Evolutionary conservation across 2,329 filamentous ascomycete species (phyloP).

Genomic region (Clonostachys rhizophaga): DNA sequence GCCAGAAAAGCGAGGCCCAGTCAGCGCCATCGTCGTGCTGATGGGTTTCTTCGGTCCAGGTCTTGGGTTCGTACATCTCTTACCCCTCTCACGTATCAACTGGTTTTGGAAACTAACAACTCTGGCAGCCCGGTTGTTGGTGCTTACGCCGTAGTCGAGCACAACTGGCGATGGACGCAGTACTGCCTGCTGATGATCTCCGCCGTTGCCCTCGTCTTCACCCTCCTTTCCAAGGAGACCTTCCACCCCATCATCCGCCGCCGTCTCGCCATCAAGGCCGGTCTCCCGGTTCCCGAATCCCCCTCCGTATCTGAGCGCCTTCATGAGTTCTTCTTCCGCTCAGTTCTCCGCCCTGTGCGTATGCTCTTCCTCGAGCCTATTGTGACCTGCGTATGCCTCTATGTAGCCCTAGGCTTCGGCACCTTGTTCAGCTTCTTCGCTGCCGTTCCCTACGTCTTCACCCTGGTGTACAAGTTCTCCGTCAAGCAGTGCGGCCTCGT

Average conservation of each 20-base stretch:
- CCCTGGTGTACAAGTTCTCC: conserved; percentile 35
- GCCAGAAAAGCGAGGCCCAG: conserved; percentile 26
- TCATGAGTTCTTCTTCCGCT: conserved; percentile 29
- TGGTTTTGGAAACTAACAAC: not conserved
- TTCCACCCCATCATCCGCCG: conserved; percentile 47
- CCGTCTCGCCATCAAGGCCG: conserved; percentile 27
- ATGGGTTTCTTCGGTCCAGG: conserved; percentile 49
- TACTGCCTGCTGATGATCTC: conserved; percentile 40
- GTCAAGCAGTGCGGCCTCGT: conserved; percentile 35
- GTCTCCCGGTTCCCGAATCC: conserved; percentile 11
- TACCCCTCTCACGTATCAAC: too few species aligned
- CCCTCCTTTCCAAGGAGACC: conserved; percentile 45
- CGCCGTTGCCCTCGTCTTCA: conserved; percentile 23
- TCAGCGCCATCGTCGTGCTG: conserved; percentile 35
- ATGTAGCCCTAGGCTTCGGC: conserved; percentile 44
- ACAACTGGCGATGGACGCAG: conserved; percentile 41
- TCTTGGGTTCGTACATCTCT: conserved; percentile 28
- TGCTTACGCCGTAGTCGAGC: conserved; percentile 36
- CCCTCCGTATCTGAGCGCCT: conserved; percentile 7
- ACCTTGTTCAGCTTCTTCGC: conserved; percentile 49
- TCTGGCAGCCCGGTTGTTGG: conserved; percentile 34
- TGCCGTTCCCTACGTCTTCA: conserved; percentile 42
- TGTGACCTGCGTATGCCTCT: conserved; percentile 48
- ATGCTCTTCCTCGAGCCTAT: conserved; percentile 62
- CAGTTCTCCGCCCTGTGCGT: conserved; percentile 43